These are phyloP conservation scores for Phyllostachys edulis DNA, from an alignment of 176 grass and related monocot genomes.

Conservation along the genomic window DNA sequence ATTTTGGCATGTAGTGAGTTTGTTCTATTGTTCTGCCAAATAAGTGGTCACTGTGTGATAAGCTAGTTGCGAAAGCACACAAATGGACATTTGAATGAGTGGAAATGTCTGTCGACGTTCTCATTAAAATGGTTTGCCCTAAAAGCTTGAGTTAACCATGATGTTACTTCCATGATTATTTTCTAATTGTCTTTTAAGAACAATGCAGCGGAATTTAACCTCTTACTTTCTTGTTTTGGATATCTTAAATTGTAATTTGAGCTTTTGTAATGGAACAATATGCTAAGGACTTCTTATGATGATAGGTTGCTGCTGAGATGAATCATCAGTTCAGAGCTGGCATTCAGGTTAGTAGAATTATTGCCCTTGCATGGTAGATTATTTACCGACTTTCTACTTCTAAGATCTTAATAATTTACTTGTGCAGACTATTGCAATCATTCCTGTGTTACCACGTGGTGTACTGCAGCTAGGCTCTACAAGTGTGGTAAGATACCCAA, in stretches of 20 bases:
- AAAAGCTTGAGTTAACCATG: slow-evolving; percentile 8
- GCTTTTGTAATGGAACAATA: slow-evolving; percentile 11
- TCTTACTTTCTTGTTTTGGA: slow-evolving; percentile 26
- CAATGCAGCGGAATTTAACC: not conserved
- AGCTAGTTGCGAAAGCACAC: slow-evolving; percentile 43
- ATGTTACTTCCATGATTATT: not conserved
- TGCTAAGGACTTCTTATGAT: slow-evolving; percentile 16
- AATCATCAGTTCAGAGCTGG: slow-evolving; percentile 57
- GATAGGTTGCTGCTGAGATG: slow-evolving; percentile 62
- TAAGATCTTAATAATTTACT: slow-evolving; percentile 30
- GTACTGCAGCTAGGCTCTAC: slow-evolving; percentile 75
- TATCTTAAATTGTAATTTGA: not conserved
- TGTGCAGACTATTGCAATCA: slow-evolving; percentile 71
- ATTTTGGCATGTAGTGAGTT: slow-evolving; percentile 46
- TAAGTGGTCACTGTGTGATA: slow-evolving; percentile 40
- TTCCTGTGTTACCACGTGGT: slow-evolving; percentile 76
- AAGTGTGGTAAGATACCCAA: slow-evolving; percentile 53
- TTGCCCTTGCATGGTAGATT: slow-evolving; percentile 7
- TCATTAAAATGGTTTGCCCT: slow-evolving; percentile 17
- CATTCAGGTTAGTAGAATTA: slow-evolving; percentile 53
- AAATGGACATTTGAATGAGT: slow-evolving; percentile 11
- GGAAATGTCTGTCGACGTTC: not conserved
- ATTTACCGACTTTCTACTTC: slow-evolving; percentile 6
- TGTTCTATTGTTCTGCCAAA: slow-evolving; percentile 33
- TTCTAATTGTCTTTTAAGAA: slow-evolving; percentile 1